Evolutionary conservation across 2,329 filamentous ascomycete species (phyloP), one percentile per base, ranked within the genome.

Genomic region (Clonostachys chloroleuca): DNA sequence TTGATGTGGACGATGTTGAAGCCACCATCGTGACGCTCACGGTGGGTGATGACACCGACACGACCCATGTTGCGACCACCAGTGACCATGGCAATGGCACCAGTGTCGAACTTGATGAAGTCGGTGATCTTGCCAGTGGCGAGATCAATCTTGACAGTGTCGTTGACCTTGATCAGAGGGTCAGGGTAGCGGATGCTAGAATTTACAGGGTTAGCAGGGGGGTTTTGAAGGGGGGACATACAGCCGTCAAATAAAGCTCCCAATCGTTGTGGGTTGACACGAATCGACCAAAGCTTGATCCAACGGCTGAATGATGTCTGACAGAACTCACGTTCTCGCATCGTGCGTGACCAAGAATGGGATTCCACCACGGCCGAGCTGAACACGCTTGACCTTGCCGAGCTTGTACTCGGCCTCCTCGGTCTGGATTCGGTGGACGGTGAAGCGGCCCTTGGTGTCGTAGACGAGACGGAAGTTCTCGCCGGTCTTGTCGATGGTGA

Each of bases 291-390:
- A 94, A 96, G 82, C 89, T 94, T 95, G 90, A 89, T 92, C 90
- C 92, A 96, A 96, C 92, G 92, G 86, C 92, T 96, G 92, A 96
- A 92, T 94, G 92, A 96, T 90, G 87, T 88, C 78, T 83, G 79
- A 84, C 78, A 87, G 83, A 87, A 97, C 92, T 96, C 83, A 99
- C 92, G 94, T 99, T 91, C 94, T 88, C 80, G 94, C 94, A 94
- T 99, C 94, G 89, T 99, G 94, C 92, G 94, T 99, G 89, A 99
- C 94, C 91, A 97, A 96, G 92, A 96, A 99, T 95, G 94, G 94
- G 86, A 99, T 95, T 82, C 92, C 94, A 79, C 94, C 95, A 78
- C 91, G 92, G 83, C 94, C 94, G 67, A 99, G 85, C 83, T 99
- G 94, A 56, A 99, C 94, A 69, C 92, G 88, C 89, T 96, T 96